A percentile compares a stretch with the other conserved stretches of the same genome.
These are phyloP conservation scores for Dendrobium catenatum DNA, from an alignment of 106 monocot genomes.

Conservation along the genomic window DNA sequence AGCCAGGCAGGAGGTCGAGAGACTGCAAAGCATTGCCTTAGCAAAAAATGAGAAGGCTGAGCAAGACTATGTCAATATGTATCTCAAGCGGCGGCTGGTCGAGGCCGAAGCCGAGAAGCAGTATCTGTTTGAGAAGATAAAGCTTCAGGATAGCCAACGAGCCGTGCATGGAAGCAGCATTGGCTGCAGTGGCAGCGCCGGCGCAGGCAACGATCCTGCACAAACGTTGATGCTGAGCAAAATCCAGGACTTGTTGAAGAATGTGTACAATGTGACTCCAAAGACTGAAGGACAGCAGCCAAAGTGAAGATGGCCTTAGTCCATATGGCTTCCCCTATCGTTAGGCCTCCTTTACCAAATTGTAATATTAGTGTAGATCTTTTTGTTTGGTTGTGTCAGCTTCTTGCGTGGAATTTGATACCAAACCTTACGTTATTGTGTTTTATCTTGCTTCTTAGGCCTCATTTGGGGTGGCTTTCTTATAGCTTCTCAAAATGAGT, in stretches of 20 bases:
- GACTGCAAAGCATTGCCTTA: slow-evolving; percentile 75
- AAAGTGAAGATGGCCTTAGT: slow-evolving; percentile 14
- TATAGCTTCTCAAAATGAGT: too few relatives aligned
- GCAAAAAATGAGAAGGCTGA: slow-evolving; percentile 84
- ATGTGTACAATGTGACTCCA: slow-evolving; percentile 44
- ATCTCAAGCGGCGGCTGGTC: slow-evolving; percentile 82
- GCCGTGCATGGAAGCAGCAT: slow-evolving; percentile 15
- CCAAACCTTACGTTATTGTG: not conserved
- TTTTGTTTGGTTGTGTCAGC: not conserved
- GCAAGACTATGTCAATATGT: slow-evolving; percentile 88
- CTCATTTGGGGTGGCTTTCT: too few relatives aligned
- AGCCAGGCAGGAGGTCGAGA: slow-evolving; percentile 83
- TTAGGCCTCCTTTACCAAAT: not conserved
- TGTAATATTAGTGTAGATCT: not conserved
- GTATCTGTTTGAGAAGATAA: slow-evolving; percentile 81
- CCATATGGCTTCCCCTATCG: not conserved
- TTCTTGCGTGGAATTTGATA: not conserved
- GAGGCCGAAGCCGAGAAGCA: slow-evolving; percentile 94
- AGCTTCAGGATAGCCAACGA: slow-evolving; percentile 76
- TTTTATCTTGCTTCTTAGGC: not conserved
- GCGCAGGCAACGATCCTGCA: slow-evolving; percentile 25
- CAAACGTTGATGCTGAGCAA: slow-evolving; percentile 64
- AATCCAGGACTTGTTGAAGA: slow-evolving; percentile 87
- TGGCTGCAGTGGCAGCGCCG: slow-evolving; percentile 12
- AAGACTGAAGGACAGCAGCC: slow-evolving; percentile 52